Conservation (phyloP, 805 yeast genomes). For the Ogataea dorogensis region DNA sequence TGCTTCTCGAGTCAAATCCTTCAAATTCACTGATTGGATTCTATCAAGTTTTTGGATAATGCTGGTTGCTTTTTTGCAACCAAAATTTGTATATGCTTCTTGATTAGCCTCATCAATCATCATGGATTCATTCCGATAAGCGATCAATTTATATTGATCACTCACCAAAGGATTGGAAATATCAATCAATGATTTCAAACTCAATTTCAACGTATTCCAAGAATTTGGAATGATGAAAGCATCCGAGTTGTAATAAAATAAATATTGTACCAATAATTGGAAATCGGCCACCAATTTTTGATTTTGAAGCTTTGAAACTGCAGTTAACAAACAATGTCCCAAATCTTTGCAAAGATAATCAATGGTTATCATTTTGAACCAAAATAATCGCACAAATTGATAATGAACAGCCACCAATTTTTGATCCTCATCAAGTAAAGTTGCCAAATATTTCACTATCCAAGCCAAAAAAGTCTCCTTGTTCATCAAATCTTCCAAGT, state of each 20-base stretch:
- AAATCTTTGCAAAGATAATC: conserved; percentile 64
- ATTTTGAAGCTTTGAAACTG: conserved; percentile 22
- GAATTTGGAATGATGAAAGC: conserved; percentile 61
- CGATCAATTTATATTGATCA: conserved; percentile 57
- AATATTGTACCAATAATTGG: conserved; percentile 38
- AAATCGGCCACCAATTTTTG: conserved; percentile 22
- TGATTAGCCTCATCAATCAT: conserved; percentile 45
- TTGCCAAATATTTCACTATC: conserved; percentile 51
- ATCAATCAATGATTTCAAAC: conserved; percentile 43
- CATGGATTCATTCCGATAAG: conserved; percentile 69
- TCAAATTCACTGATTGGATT: conserved; percentile 16
- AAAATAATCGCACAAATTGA: conserved; percentile 61
- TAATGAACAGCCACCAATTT: conserved; percentile 32
- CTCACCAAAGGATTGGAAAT: conserved; percentile 31
- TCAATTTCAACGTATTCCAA: conserved; percentile 55
- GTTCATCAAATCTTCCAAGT: conserved; percentile 66
- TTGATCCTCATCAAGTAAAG: conserved; percentile 13
- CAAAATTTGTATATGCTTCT: conserved; percentile 13
- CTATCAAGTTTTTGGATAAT: conserved; percentile 31
- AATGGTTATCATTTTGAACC: conserved; percentile 60
- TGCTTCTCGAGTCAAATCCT: conserved; percentile 21
- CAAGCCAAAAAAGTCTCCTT: conserved; percentile 59
- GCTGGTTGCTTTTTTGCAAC: conserved; percentile 18
- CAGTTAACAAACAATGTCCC: conserved; percentile 53
- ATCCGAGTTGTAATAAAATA: conserved; percentile 53